Percentiles rank a stretch among this genome's conserved stretches.
Conservation (phyloP, 148 eudicot genomes). For the Vaccinium darrowii region DNA sequence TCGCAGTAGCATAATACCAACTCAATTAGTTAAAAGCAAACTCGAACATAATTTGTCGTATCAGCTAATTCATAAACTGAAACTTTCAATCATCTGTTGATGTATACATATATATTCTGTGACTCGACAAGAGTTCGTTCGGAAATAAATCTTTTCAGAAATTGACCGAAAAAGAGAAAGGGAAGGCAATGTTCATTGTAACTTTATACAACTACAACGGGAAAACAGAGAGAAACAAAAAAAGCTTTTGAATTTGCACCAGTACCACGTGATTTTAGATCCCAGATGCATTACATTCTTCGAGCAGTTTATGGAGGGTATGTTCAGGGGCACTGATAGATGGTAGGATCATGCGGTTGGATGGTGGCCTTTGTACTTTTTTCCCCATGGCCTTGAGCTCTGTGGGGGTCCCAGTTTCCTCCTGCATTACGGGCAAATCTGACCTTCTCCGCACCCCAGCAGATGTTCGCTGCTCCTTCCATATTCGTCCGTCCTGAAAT, state of each 20-base stretch:
- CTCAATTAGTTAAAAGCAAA: neutral
- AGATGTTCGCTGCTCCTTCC: constrained; percentile 90
- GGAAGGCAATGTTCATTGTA: neutral
- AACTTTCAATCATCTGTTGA: neutral
- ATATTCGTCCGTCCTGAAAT: constrained; percentile 80
- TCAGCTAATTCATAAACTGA: neutral
- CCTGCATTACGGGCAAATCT: constrained; percentile 55
- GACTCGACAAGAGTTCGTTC: neutral
- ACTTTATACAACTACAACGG: neutral
- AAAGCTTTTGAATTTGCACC: neutral
- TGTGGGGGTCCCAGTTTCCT: constrained; percentile 35
- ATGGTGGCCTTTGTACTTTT: constrained; percentile 22
- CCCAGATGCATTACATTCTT: constrained; percentile 56
- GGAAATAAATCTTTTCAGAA: neutral
- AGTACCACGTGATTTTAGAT: neutral
- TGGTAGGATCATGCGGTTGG: constrained; percentile 63
- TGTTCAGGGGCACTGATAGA: constrained; percentile 93
- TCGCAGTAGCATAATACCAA: neutral
- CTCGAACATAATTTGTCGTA: neutral
- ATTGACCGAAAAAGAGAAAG: neutral
- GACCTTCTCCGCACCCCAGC: constrained; percentile 56
- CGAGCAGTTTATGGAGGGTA: constrained; percentile 65
- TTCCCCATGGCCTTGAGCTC: constrained; percentile 33
- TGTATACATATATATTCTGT: neutral
- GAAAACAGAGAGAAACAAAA: neutral